Base-by-base conservation (phyloP, 495 filamentous ascomycete genomes). In the Neurospora terricola region DNA sequence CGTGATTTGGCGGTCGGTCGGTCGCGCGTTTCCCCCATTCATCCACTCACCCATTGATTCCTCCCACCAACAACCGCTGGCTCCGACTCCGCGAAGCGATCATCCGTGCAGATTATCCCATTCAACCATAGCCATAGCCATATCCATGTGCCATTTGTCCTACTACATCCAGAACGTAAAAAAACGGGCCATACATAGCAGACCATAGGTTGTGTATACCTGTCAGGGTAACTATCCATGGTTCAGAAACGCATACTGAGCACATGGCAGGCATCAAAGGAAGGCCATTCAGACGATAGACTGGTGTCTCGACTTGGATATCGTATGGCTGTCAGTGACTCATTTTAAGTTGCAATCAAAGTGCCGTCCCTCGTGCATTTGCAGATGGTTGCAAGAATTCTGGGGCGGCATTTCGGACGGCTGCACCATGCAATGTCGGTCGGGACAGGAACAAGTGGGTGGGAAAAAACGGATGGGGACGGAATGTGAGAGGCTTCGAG, bases 271-370 rank as follows among this genome's bases (percentile, higher is more conserved):
- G 23, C 23, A 34, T 36, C 27, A 18, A 66, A 66, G 54, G 11
- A 34, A 30, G 14, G 5, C 54, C 54, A 16, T 34, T 34, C 54
- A 18, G 14, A 62, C 14, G 27, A 7, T 62, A 34, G 54, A 66
- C 12, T 30, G 27, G 2, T 34, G 1, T 66, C 1, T 66, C 7
- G 54, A 34, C 27, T 18, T 66, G 43, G 72, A 77, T 54, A 78
- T 75, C 69, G 78, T 80, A 72, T 81, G 80, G 80, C 69, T 70
- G 42, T 70, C 74, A 72, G 77, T 80, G 80, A 80, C 70, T 79
- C 76, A 79, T 69, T 16, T 66, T 16, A 6, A 66, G 54, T 62
- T 34, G 23, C 54, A 62, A 34, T 62, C 54, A 62, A 66, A 34
- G 27, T 66, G 54, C 75, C 71, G 66, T 72, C n/a, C 43, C 54